These are phyloP conservation scores for Drechslera avenae DNA, from an alignment of 2,329 filamentous ascomycete species.

Conservation along the genomic window DNA sequence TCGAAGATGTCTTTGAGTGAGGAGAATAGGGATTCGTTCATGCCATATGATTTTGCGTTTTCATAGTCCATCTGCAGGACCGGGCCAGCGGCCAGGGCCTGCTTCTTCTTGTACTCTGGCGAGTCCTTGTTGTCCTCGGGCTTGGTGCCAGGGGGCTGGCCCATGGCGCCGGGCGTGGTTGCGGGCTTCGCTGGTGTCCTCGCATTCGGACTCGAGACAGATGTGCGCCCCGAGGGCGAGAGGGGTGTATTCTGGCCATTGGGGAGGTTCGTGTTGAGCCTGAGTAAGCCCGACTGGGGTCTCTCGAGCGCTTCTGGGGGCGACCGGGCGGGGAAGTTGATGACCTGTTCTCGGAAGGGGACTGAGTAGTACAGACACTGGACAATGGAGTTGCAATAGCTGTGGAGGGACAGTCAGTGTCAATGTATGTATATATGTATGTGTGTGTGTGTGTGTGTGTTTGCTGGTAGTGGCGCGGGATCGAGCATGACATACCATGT, in stretches of 20 bases:
- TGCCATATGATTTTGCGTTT: constrained; percentile 79
- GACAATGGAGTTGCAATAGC: constrained; percentile 98
- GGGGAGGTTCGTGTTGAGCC: constrained; percentile 48
- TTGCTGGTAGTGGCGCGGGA: constrained; percentile 8
- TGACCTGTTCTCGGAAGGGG: constrained; percentile 89
- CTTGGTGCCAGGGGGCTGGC: constrained; percentile 64
- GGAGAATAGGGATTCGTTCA: constrained; percentile 94
- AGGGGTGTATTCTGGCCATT: constrained; percentile 51
- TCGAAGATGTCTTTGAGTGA: constrained; percentile 96
- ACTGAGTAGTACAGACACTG: constrained; percentile 97
- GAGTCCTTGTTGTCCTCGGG: constrained; percentile 94
- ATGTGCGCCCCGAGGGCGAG: constrained; percentile 60
- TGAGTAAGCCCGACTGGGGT: constrained; percentile 51
- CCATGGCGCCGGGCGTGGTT: constrained; percentile 56
- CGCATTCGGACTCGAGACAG: constrained; percentile 40
- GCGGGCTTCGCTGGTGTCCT: constrained; percentile 45
- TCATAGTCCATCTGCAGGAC: constrained; percentile 84
- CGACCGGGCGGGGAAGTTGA: constrained; percentile 81
- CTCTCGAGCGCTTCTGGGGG: constrained; percentile 70
- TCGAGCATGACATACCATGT: constrained; percentile 75
- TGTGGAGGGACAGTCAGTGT: constrained; percentile 51
- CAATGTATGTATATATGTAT: no score
- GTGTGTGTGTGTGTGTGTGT: no score
- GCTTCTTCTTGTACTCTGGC: constrained; percentile 97
- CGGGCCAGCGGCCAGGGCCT: constrained; percentile 85